Conservation (phyloP, 2,329 filamentous ascomycete genomes). For the Talaromyces sp. region DNA sequence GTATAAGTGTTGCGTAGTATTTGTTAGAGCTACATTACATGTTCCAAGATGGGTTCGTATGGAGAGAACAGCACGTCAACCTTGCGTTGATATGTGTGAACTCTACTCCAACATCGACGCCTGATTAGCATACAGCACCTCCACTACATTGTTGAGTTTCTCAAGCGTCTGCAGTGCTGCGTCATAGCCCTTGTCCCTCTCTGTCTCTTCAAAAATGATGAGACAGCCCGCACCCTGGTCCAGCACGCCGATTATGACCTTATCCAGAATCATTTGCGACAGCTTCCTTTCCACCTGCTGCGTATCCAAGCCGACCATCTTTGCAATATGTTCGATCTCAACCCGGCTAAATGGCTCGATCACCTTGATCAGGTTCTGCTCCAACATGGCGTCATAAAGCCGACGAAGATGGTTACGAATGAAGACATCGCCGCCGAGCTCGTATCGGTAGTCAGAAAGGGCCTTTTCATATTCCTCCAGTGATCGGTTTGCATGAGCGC, state of each 20-base stretch:
- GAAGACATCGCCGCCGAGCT: conserved; percentile 90
- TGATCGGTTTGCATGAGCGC: conserved; percentile 89
- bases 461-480: conserved; percentile 96
- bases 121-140: conserved; percentile 96
- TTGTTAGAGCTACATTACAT: neutral
- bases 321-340: conserved; percentile 92
- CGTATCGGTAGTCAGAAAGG: conserved; percentile 81
- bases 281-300: conserved; percentile 97
- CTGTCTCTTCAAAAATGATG: conserved; percentile 93
- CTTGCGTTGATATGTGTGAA: neutral
- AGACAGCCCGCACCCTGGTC: conserved; percentile 97
- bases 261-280: conserved; percentile 98
- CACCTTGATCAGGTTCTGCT: conserved; percentile 99
- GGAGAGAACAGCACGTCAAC: neutral
- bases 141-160: conserved; percentile 94
- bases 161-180: conserved; percentile 91
- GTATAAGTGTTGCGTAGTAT: neutral
- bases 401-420: conserved; percentile 94
- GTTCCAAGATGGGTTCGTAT: neutral
- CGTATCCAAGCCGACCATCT: conserved; percentile 94
- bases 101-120: conserved; percentile 83
- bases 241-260: conserved; percentile 94
- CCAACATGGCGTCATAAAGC: conserved; percentile 96
- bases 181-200: conserved; percentile 89
- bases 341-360: conserved; percentile 98